Evolutionary conservation across 1,284 basidiomycete genomes (phyloP).

Genomic region (Ceratobasidium sp.): DNA sequence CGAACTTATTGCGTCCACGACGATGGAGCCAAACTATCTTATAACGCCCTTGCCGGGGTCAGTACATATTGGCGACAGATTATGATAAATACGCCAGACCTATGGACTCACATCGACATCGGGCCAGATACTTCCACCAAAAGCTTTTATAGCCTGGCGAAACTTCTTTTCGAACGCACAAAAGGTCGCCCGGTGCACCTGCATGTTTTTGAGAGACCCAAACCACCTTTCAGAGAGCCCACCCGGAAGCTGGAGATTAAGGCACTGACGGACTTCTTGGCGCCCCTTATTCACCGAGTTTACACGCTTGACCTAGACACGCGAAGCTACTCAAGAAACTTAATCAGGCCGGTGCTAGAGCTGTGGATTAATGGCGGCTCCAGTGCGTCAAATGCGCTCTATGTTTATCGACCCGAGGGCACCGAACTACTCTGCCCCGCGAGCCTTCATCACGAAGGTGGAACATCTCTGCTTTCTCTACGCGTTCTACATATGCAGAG

Average conservation of each 20-base stretch:
- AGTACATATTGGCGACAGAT: not conserved
- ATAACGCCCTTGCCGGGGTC: not conserved
- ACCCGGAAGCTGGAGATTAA: not conserved
- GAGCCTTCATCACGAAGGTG: not conserved
- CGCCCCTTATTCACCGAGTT: not conserved
- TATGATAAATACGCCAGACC: not conserved
- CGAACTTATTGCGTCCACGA: not conserved
- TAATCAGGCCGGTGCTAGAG: too few relatives aligned
- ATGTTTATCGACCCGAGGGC: not conserved
- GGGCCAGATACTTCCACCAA: not conserved
- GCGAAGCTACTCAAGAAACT: not conserved
- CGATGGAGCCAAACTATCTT: too few relatives aligned
- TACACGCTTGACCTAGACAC: not conserved
- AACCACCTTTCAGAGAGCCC: not conserved
- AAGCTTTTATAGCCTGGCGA: not conserved
- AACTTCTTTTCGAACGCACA: not conserved
- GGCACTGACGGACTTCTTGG: not conserved
- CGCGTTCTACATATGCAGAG: slow-evolving; percentile 2
- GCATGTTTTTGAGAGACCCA: not conserved
- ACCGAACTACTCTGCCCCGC: not conserved
- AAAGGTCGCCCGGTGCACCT: not conserved
- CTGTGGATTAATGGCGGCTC: not conserved
- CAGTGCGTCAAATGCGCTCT: not conserved
- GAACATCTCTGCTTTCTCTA: not conserved
- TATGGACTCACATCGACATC: slow-evolving; percentile 14